These are phyloP conservation scores for Pugionium cornutum DNA, from an alignment of 345 rosid genomes.

Conservation along the genomic window DNA sequence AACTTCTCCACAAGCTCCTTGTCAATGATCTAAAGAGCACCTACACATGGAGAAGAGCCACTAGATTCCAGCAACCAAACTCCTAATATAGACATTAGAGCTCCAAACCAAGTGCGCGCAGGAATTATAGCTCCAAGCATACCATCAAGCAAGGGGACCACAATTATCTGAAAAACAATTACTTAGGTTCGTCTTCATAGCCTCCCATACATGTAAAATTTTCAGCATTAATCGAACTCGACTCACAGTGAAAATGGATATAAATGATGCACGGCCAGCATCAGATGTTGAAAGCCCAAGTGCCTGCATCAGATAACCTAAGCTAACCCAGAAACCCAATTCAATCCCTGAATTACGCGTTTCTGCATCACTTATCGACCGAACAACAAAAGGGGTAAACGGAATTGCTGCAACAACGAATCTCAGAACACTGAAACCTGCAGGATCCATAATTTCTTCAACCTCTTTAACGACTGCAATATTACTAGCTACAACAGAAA, in stretches of 20 bases:
- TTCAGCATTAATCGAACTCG: background rate
- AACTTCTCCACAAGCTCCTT: no score
- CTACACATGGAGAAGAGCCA: constrained; percentile 61
- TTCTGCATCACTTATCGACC: constrained; percentile 44
- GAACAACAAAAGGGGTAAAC: constrained; percentile 51
- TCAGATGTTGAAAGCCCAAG: constrained; percentile 58
- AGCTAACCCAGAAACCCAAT: constrained; percentile 1
- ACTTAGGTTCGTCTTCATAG: background rate
- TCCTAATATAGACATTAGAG: constrained; percentile 54
- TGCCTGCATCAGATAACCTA: constrained; percentile 67
- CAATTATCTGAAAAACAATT: constrained; percentile 50
- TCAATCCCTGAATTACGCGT: constrained; percentile 62
- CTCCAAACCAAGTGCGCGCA: constrained; percentile 64
- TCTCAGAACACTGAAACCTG: constrained; percentile 54
- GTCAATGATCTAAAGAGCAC: constrained; percentile 15
- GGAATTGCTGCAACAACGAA: constrained; percentile 57
- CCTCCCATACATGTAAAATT: background rate
- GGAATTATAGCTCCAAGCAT: constrained; percentile 68
- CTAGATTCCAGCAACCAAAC: constrained; percentile 65
- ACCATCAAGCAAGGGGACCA: constrained; percentile 73
- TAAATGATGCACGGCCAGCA: constrained; percentile 53
- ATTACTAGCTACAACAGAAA: constrained; percentile 50
- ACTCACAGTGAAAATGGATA: constrained; percentile 2
- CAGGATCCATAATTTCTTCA: constrained; percentile 54
- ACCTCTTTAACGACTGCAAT: constrained; percentile 63